Evolutionary conservation across 1,284 basidiomycete genomes (phyloP).

Genomic region (Tylopilus sp.): DNA sequence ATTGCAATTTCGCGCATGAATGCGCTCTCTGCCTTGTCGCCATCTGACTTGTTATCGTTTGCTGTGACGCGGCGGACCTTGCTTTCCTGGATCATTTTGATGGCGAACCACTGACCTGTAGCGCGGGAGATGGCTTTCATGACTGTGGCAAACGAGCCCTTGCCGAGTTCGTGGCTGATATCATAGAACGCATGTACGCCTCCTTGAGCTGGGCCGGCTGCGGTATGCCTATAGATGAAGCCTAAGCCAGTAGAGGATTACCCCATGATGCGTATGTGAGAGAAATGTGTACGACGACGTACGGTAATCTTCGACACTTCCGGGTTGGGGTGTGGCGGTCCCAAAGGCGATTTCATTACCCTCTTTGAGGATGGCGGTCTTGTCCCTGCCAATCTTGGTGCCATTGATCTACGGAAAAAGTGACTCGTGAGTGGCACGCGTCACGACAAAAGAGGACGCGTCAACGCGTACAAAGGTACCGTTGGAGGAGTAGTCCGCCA

Average conservation of each 20-base stretch:
- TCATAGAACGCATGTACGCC: constrained; percentile 66
- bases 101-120: constrained; percentile 63
- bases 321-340: constrained; percentile 43
- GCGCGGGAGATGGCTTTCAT: constrained; percentile 61
- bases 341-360: constrained; percentile 85
- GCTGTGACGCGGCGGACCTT: constrained; percentile 38
- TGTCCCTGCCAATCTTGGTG: constrained; percentile 54
- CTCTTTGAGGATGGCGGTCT: constrained; percentile 60
- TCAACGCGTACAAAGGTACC: constrained; percentile 73
- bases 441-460: constrained; percentile 2
- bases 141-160: constrained; percentile 79
- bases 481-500: constrained; percentile 77
- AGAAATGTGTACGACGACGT: constrained; percentile 28
- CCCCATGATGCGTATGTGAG: background rate
- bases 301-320: constrained; percentile 37
- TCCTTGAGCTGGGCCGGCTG: constrained; percentile 42
- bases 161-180: constrained; percentile 63
- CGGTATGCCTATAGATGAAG: constrained; percentile 52
- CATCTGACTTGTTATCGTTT: constrained; percentile 24
- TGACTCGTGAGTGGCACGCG: constrained; percentile 7
- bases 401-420: constrained; percentile 61
- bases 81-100: constrained; percentile 69
- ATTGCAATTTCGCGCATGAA: constrained; percentile 80
- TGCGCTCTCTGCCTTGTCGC: constrained; percentile 29
- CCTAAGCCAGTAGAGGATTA: constrained; percentile 30